Percentiles rank a stretch among this genome's conserved stretches.
phyloP scores from a whole-genome alignment of 352 stramenopile genomes.

The Globisporangium solare region DNA sequence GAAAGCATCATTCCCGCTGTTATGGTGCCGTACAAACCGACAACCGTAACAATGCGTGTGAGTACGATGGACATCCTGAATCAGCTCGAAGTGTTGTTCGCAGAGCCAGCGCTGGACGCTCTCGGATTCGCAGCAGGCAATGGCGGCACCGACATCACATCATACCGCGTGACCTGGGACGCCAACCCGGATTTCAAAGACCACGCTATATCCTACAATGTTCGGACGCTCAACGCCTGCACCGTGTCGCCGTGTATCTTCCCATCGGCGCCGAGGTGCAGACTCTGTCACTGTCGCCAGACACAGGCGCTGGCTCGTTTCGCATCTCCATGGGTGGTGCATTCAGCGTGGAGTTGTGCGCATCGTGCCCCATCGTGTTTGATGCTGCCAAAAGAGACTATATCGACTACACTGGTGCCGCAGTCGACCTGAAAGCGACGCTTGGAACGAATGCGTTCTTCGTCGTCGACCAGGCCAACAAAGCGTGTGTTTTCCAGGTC shows the following conservation, averaged over 20 bases:
- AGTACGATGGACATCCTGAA: constrained; percentile 68
- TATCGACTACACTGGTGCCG: constrained; percentile 60
- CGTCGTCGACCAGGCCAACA: constrained; percentile 38
- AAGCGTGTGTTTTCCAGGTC: constrained; percentile 58
- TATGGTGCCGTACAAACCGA: constrained; percentile 68
- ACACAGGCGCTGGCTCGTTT: constrained; percentile 62
- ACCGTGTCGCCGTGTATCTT: constrained; percentile 61
- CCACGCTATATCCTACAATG: constrained; percentile 39
- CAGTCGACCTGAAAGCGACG: constrained; percentile 52
- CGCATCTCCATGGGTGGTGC: constrained; percentile 46
- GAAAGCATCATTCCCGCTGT: constrained; percentile 38
- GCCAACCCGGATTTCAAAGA: constrained; percentile 34
- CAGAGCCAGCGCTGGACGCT: constrained; percentile 59
- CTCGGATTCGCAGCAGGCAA: constrained; percentile 53
- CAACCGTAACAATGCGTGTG: constrained; percentile 65
- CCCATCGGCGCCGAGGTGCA: constrained; percentile 90
- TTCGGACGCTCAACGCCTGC: constrained; percentile 49
- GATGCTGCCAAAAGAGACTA: constrained; percentile 22
- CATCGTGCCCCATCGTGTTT: constrained; percentile 38
- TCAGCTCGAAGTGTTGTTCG: constrained; percentile 77
- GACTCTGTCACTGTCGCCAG: constrained; percentile 73
- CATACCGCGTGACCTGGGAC: constrained; percentile 66
- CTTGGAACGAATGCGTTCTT: constrained; percentile 78
- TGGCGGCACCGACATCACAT: constrained; percentile 49
- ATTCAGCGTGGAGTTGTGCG: constrained; percentile 33